Percentiles rank a stretch among this genome's conserved stretches.
These are phyloP conservation scores for Mycena crocata DNA, from an alignment of 768 basidiomycete species.

Conservation along the genomic window DNA sequence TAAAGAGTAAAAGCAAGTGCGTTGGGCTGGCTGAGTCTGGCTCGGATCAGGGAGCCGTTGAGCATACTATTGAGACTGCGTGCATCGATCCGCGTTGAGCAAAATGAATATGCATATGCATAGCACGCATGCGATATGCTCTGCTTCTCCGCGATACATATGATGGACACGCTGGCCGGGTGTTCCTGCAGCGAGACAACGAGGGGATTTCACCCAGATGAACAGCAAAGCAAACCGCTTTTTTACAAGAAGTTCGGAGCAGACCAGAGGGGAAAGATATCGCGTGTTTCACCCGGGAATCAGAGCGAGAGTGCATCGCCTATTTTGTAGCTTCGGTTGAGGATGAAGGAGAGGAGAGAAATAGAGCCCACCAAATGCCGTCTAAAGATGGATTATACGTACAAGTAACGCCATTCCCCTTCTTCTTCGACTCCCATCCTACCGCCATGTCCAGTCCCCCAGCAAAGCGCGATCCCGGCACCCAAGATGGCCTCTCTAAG, in stretches of 20 bases:
- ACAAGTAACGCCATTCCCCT: neutral
- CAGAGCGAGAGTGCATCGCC: too few relatives aligned
- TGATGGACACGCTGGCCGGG: too few relatives aligned
- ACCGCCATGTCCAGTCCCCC: slow-evolving; percentile 50
- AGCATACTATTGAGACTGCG: too few relatives aligned
- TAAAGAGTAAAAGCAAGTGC: neutral
- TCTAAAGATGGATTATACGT: neutral
- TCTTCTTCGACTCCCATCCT: slow-evolving; percentile 24
- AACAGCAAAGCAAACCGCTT: too few relatives aligned
- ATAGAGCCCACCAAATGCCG: too few relatives aligned
- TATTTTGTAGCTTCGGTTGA: neutral
- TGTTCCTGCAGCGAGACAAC: too few relatives aligned
- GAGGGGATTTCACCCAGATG: too few relatives aligned
- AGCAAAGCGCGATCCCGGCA: slow-evolving; percentile 42
- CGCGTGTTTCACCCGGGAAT: too few relatives aligned
- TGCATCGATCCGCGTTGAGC: slow-evolving; percentile 4
- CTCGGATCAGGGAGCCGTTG: neutral
- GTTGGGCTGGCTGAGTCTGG: neutral
- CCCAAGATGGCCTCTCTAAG: slow-evolving; percentile 52
- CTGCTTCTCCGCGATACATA: neutral
- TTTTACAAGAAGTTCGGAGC: neutral
- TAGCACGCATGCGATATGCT: neutral
- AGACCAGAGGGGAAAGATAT: too few relatives aligned
- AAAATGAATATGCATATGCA: slow-evolving; percentile 1
- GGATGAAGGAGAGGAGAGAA: neutral